Evolutionary conservation across 2,329 filamentous ascomycete genomes (phyloP).

Genomic region (Fusarium subtropicale): DNA sequence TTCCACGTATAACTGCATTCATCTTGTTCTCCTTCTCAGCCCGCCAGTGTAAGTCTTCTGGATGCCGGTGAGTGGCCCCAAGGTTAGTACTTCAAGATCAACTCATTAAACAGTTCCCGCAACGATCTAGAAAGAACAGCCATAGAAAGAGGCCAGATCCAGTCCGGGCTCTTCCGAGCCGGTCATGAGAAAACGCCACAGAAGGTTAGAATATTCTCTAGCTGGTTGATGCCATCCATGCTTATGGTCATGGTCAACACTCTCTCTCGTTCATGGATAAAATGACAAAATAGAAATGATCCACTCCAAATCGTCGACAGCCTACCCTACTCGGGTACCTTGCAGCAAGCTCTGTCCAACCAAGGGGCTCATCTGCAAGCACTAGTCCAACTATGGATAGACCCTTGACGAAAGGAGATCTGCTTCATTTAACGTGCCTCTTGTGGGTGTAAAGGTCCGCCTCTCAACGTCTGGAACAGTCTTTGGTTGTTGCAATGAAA

Average conservation of each 20-base stretch:
- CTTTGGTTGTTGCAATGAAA: constrained; percentile 8
- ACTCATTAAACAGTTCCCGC: constrained; percentile 28
- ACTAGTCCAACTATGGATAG: constrained; percentile 32
- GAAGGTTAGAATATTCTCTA: constrained; percentile 23
- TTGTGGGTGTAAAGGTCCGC: constrained; percentile 31
- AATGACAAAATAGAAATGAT: constrained; percentile 15
- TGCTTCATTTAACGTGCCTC: constrained; percentile 45
- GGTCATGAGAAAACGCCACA: constrained; percentile 38
- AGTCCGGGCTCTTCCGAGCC: constrained; percentile 24
- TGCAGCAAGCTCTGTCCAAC: constrained; percentile 40
- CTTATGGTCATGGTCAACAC: not conserved
- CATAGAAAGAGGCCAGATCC: constrained; percentile 24
- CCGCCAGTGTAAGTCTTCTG: not conserved
- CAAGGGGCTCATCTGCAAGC: not conserved
- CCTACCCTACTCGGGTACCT: constrained; percentile 35
- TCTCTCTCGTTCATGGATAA: not conserved
- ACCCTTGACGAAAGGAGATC: constrained; percentile 41
- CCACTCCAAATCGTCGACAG: constrained; percentile 34
- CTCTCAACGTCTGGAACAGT: constrained; percentile 38
- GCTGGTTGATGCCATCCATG: constrained; percentile 3
- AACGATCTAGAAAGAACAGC: constrained; percentile 20
- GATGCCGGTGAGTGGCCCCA: constrained; percentile 22
- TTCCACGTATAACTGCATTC: constrained; percentile 8
- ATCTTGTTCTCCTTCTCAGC: constrained; percentile 18
- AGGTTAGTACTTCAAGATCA: not conserved